phyloP scores from a whole-genome alignment of 495 filamentous ascomycete genomes.

The Neurospora sp. region DNA sequence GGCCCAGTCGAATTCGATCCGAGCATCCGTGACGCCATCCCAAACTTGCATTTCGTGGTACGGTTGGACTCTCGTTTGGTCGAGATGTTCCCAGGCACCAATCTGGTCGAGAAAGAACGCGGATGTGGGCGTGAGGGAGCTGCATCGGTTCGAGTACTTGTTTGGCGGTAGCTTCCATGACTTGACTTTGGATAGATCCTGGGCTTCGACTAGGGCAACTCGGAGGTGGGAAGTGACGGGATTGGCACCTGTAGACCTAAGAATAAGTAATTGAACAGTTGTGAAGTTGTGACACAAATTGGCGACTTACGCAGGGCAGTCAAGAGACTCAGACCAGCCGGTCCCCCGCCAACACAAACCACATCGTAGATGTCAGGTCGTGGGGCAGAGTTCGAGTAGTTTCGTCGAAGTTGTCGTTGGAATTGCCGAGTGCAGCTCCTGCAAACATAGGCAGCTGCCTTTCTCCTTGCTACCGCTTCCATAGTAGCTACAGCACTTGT shows the following conservation, averaged over 20 bases:
- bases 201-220: slow-evolving; percentile 82
- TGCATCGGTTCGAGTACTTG: slow-evolving; percentile 85
- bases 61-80: slow-evolving; percentile 59
- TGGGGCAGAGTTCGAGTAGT: slow-evolving; percentile 27
- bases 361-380: slow-evolving; percentile 75
- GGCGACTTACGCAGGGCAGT: slow-evolving; percentile 66
- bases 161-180: slow-evolving; percentile 53
- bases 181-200: slow-evolving; percentile 61
- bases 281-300: background rate
- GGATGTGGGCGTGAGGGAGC: slow-evolving; percentile 83
- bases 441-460: slow-evolving; percentile 29
- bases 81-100: slow-evolving; percentile 77
- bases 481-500: slow-evolving; percentile 4
- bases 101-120: slow-evolving; percentile 61
- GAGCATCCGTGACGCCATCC: slow-evolving; percentile 82
- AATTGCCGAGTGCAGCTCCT: slow-evolving; percentile 33
- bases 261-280: slow-evolving; percentile 4
- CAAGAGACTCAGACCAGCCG: slow-evolving; percentile 81
- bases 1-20: slow-evolving; percentile 79
- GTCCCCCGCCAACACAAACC: slow-evolving; percentile 93
- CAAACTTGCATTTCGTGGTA: slow-evolving; percentile 95
- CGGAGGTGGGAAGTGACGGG: slow-evolving; percentile 64
- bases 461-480: slow-evolving; percentile 14
- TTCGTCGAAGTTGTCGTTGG: slow-evolving; percentile 19
- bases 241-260: slow-evolving; percentile 42